Evolutionary conservation across 306 rosid species (phyloP), one percentile per base, ranked within the genome.

Genomic region (Trifolium dubium): DNA sequence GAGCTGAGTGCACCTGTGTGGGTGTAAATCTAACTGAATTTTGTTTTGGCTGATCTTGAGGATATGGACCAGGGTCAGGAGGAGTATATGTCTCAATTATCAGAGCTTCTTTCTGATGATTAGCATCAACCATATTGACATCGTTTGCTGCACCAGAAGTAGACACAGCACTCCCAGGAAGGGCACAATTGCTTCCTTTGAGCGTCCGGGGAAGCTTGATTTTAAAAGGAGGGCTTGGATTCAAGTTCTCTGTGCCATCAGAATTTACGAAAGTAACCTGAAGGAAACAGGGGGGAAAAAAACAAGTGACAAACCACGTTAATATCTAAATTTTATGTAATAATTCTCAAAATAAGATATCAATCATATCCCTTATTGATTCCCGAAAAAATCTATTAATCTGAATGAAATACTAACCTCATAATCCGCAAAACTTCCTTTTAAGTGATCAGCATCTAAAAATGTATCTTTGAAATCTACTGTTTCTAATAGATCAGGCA

Each of bases 401-500:
- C 68, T 61, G 23, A 46, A 79, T 41, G 64, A 43, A 68, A 62
- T 58, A 81, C 77, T 72, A 64, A 94, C 99, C 99, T 94, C 80
- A 81, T 86, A 84, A 78, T 87, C 85, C 32, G 84, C 80, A 86
- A 94, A 94, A 74, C 97, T 64, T 69, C 80, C 87, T 67, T 79
- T 92, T 81, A 94, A 79, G 74, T 94, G 99, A 69, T 83, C 92
- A 9, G 92, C 95, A 67, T 89, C 90, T 65, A 94, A 74, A 86
- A 94, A 89, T 66, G 99, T 94, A 77, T 94, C 99, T 85, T 94
- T 94, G 80, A 94, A 94, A 86, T 92, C 99, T 29, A 94, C 96
- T 2, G 88, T 82, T 78, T 85, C 92, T 81, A 94, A 83, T 19
- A 92, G 92, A 87, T 92, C 97, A 12, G 96, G 97, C 97, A 94